Conservation (phyloP, 306 rosid species). For the Fagus sylvatica region DNA sequence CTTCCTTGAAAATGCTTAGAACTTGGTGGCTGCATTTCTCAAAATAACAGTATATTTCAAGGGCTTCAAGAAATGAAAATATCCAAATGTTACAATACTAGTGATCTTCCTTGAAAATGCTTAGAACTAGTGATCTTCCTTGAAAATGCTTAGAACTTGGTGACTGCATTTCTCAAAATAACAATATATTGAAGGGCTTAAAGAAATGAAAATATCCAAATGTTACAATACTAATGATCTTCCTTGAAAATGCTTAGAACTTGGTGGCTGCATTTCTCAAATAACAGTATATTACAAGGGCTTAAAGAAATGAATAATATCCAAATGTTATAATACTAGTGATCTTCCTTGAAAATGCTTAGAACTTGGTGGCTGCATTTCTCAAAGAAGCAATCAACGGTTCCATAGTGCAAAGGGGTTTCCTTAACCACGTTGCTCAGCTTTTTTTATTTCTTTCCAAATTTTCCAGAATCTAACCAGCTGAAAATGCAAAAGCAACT, state of each 20-base stretch:
- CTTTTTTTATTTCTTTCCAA: neutral
- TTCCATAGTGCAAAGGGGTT: neutral
- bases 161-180: neutral
- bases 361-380: neutral
- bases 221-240: neutral
- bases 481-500: neutral
- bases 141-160: neutral
- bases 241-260: neutral
- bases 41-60: too few relatives aligned
- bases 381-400: neutral
- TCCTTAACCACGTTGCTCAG: neutral
- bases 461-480: neutral
- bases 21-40: too few relatives aligned
- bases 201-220: neutral
- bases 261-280: neutral
- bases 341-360: neutral
- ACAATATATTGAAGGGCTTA: too few relatives aligned
- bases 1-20: too few relatives aligned
- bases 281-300: too few relatives aligned
- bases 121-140: neutral
- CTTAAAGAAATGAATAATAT: too few relatives aligned
- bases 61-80: too few relatives aligned
- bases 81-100: neutral
- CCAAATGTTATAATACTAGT: neutral
- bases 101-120: too few relatives aligned